A percentile compares a stretch with the other conserved stretches of the same genome.
phyloP scores from a whole-genome alignment of 2,329 filamentous ascomycete genomes.

The Apiospora rasikravindrae region DNA sequence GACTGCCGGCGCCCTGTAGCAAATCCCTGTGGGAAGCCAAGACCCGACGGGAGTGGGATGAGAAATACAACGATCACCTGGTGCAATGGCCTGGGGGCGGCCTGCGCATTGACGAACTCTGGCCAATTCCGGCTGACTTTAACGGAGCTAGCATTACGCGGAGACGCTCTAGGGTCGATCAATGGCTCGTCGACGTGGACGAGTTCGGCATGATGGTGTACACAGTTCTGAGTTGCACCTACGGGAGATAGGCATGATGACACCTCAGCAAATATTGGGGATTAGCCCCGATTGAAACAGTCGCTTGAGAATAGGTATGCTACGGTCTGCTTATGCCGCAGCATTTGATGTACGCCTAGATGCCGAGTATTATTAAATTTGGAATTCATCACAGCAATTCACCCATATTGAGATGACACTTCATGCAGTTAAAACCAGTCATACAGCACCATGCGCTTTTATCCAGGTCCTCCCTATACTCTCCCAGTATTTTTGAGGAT shows the following conservation, averaged over 20 bases:
- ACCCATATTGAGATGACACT: too few species aligned
- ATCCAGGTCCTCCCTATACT: not conserved
- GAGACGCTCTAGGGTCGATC: constrained; percentile 47
- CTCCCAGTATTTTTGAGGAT: constrained; percentile 64
- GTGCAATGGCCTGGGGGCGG: constrained; percentile 46
- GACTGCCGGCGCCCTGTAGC: constrained; percentile 47
- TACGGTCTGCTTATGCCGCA: not conserved
- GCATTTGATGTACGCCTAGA: not conserved
- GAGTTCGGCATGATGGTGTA: constrained; percentile 61
- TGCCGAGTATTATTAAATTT: not conserved
- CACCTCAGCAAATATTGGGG: not conserved
- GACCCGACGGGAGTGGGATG: constrained; percentile 47
- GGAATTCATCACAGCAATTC: not conserved
- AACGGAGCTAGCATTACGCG: constrained; percentile 36
- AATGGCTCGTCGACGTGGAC: constrained; percentile 56
- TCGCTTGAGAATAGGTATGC: not conserved
- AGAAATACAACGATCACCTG: constrained; percentile 48
- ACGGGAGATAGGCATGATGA: constrained; percentile 37
- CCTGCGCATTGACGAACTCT: constrained; percentile 57
- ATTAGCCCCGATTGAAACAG: not conserved
- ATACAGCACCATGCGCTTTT: not conserved
- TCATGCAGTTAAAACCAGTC: not conserved
- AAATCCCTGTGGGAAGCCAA: constrained; percentile 50
- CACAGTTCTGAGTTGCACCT: constrained; percentile 51
- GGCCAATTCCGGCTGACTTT: constrained; percentile 45